phyloP scores from a whole-genome alignment of 2,329 filamentous ascomycete species.

The Hypomyces rosellus region DNA sequence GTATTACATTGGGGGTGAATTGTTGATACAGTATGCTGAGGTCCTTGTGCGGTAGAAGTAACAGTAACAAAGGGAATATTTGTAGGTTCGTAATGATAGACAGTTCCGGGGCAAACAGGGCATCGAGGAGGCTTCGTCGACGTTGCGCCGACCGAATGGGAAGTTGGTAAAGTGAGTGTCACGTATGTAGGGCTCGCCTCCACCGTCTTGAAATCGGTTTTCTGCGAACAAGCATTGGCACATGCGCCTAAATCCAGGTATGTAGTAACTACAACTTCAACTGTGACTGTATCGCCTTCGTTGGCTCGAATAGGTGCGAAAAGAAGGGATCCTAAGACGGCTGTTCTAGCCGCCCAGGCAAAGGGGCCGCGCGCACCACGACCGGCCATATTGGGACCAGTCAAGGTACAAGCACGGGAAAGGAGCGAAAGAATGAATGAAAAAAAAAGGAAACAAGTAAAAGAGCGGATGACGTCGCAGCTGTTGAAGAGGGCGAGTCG shows the following conservation, averaged over 20 bases:
- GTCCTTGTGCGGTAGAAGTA: conserved; percentile 13
- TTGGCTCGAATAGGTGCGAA: conserved; percentile 8
- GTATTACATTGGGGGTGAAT: conserved; percentile 15
- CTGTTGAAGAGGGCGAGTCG: too few species aligned
- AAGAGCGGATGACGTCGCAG: too few species aligned
- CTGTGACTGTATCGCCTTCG: conserved; percentile 9
- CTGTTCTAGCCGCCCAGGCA: conserved; percentile 11
- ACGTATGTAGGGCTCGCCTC: conserved; percentile 6
- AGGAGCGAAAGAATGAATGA: background rate
- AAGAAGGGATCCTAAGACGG: conserved; percentile 13
- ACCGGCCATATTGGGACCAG: conserved; percentile 4
- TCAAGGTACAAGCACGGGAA: conserved; percentile 14
- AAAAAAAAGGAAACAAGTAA: background rate
- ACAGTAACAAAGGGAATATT: conserved; percentile 18
- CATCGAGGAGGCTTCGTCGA: conserved; percentile 17
- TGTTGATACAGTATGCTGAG: conserved; percentile 17
- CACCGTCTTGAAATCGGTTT: conserved; percentile 1
- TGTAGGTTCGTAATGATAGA: conserved; percentile 21
- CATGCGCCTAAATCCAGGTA: conserved; percentile 14
- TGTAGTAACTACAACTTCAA: conserved; percentile 14
- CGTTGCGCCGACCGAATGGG: conserved; percentile 13
- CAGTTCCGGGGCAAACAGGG: conserved; percentile 18
- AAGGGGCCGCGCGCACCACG: conserved; percentile 5
- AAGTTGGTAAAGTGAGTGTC: conserved; percentile 19
- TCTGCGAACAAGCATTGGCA: conserved; percentile 8